Evolutionary conservation across 306 rosid species (phyloP), one percentile per base, ranked within the genome.

Genomic region (Cicer chorassanicum): DNA sequence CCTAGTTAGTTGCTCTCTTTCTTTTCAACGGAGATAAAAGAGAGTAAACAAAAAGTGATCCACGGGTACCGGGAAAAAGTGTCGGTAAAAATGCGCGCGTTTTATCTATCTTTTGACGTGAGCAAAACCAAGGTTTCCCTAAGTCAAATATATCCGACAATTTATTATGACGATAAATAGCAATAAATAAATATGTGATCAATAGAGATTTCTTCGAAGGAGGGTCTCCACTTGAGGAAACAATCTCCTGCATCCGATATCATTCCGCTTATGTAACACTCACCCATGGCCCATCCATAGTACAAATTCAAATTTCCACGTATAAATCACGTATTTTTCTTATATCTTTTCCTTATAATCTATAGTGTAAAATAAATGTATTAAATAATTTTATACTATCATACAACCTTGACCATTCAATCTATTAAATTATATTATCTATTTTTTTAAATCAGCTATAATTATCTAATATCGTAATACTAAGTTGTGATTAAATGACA

Each of bases 11-110:
- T 29, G 5, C 36, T 29, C 36, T 29, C 36, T 29, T 29, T 29
- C 36, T 29, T 29, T 29, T 29, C 36, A 29, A 29, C 36, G 36
- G 36, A 29, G 36, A 29, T 0, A 29, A 29, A 29, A 29, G 5
- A 29, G 36, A 29, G 36, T 29, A 29, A 29, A 4, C 36, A 29
- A 29, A 29, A 29, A 29, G 51, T 46, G 64, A 64, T 41, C 4
- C 7, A 41, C 74, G 7, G 42, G 19, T 42, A 53, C 61, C 51
- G 82, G 61, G 29, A 64, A 79, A 49, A 73, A 49, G 61, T 66
- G 67, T 46, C 72, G 24, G 64, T 67, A 42, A 8, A n/a, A 5
- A 8, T 11, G 48, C 42, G 51, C 53, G 51, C 54, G 12, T 16
- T 38, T 63, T 39, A 45, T 24, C 24, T 16, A 7, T 42, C 16